phyloP scores from a whole-genome alignment of 192 early-diverging fungal genomes.

The Coemansia sp. region DNA sequence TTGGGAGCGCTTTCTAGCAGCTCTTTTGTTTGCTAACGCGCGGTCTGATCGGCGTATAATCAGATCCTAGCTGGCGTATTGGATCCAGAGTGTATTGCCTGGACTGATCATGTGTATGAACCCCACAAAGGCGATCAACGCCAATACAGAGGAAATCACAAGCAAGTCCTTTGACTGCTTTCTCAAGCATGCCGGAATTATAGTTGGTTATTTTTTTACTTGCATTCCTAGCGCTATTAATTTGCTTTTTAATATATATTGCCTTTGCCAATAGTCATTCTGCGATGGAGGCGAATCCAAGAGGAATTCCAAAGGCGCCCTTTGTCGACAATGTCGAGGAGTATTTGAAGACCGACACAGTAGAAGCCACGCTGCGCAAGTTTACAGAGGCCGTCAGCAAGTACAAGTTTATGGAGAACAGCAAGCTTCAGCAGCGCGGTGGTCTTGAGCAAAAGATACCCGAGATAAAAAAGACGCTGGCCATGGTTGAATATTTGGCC shows the following conservation, averaged over 20 bases:
- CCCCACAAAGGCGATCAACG: slow-evolving; percentile 9
- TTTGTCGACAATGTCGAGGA: slow-evolving; percentile 93
- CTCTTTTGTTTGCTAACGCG: too few species aligned
- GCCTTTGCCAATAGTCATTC: not conserved
- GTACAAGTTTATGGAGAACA: slow-evolving; percentile 97
- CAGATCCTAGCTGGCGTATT: not conserved
- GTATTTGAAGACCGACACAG: slow-evolving; percentile 70
- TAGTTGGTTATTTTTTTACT: too few species aligned
- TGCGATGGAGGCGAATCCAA: slow-evolving; percentile 71
- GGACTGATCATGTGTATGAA: slow-evolving; percentile 14
- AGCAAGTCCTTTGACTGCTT: not conserved
- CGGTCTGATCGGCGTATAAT: not conserved
- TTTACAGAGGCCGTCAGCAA: slow-evolving; percentile 93
- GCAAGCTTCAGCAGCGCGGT: slow-evolving; percentile 77
- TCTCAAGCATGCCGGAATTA: too few species aligned
- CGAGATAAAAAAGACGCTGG: slow-evolving; percentile 91
- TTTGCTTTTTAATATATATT: not conserved
- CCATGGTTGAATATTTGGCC: slow-evolving; percentile 77
- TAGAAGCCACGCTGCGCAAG: slow-evolving; percentile 85
- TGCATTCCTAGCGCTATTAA: not conserved
- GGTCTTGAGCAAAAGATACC: slow-evolving; percentile 90
- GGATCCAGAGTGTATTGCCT: not conserved
- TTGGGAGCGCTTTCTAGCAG: too few species aligned
- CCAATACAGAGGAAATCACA: not conserved
- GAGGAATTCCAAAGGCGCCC: slow-evolving; percentile 93